Conservation (phyloP, 257 asterid species). For the Scutellaria minor region DNA sequence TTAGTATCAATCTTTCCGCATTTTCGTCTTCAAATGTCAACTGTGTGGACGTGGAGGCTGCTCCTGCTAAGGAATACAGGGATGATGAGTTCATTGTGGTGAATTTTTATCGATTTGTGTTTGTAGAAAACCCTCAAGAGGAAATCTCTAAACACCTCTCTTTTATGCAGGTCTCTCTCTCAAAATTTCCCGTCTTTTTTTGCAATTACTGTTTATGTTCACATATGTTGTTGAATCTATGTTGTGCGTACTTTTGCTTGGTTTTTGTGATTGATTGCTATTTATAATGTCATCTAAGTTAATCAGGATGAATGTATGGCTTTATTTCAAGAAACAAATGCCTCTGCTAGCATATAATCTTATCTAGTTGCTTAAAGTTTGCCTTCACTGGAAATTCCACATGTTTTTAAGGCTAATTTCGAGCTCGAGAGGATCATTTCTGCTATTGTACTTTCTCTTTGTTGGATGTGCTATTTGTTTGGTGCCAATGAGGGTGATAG, state of each 20-base stretch:
- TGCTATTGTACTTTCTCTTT: neutral
- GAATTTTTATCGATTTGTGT: constrained; percentile 77
- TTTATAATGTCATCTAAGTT: constrained; percentile 8
- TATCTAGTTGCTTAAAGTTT: neutral
- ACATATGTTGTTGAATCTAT: neutral
- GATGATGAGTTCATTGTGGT: constrained; percentile 74
- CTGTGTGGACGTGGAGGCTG: constrained; percentile 49
- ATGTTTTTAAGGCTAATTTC: neutral
- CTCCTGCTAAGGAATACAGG: constrained; percentile 36
- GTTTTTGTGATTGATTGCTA: constrained; percentile 3
- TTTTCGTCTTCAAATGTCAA: constrained; percentile 44
- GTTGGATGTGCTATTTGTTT: neutral
- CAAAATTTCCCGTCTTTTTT: neutral
- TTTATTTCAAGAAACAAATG: constrained; percentile 16
- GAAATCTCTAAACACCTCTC: constrained; percentile 76
- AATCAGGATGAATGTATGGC: constrained; percentile 4
- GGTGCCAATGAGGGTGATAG: constrained; percentile 9
- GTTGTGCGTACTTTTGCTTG: constrained; percentile 16
- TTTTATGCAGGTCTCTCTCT: constrained; percentile 68
- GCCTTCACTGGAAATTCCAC: constrained; percentile 12
- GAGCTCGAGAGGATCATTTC: too few relatives aligned
- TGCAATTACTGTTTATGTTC: constrained; percentile 2
- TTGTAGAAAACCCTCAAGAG: constrained; percentile 64
- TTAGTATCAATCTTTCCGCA: constrained; percentile 45
- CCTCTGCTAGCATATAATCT: neutral